phyloP scores from a whole-genome alignment of 2,329 filamentous ascomycete genomes.

The Clonostachys rosea region DNA sequence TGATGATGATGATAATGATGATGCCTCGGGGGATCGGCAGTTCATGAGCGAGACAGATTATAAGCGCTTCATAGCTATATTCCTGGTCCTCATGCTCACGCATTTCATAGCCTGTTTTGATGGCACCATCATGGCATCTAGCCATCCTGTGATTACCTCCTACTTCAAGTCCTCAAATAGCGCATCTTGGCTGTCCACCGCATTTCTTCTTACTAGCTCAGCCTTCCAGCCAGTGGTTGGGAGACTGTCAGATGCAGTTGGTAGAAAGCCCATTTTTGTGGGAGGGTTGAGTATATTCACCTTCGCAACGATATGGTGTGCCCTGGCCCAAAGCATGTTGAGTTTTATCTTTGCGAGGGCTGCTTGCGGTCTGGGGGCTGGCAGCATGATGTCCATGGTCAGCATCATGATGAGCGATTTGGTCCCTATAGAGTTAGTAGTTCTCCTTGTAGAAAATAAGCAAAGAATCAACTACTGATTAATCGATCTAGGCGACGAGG shows the following conservation, averaged over 20 bases:
- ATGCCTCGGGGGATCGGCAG: conserved; percentile 3
- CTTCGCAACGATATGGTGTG: conserved; percentile 37
- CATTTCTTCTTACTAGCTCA: conserved; percentile 67
- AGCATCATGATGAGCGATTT: background rate
- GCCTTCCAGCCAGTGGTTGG: conserved; percentile 29
- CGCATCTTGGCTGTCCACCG: conserved; percentile 78
- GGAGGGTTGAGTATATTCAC: conserved; percentile 32
- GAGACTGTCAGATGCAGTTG: conserved; percentile 30
- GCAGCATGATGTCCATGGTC: background rate
- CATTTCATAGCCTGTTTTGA: conserved; percentile 65
- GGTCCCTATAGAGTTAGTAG: background rate
- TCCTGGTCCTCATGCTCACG: conserved; percentile 25
- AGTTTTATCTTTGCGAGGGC: conserved; percentile 23
- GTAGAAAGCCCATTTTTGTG: conserved; percentile 32
- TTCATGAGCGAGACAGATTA: conserved; percentile 42
- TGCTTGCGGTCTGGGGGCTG: background rate
- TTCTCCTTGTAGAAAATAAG: background rate
- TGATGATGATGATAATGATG: background rate
- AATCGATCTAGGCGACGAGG: conserved; percentile 44
- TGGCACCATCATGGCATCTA: conserved; percentile 76
- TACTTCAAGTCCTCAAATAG: conserved; percentile 74
- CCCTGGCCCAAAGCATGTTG: conserved; percentile 32
- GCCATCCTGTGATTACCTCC: conserved; percentile 76
- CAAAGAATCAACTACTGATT: background rate
- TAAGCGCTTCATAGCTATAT: conserved; percentile 36